phyloP scores from a whole-genome alignment of 73 alveolate genomes.

The Paraurostyla sp. region DNA sequence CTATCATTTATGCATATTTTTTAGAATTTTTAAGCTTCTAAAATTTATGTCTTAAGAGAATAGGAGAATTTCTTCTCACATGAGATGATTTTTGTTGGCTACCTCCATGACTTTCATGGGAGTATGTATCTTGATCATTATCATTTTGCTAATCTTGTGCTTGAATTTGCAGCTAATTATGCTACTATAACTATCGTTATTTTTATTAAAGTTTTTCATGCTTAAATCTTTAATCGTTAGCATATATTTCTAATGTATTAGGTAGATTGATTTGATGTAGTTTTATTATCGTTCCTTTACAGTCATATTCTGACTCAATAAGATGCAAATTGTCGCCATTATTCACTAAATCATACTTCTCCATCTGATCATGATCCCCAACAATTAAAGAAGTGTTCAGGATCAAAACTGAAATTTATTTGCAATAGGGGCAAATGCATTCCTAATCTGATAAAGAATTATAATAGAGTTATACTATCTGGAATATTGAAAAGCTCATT shows the following conservation, averaged over 20 bases:
- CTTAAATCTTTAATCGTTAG: too few species aligned
- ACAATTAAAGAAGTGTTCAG: background rate
- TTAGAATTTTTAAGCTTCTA: background rate
- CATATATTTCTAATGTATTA: background rate
- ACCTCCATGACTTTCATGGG: background rate
- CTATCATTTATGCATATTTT: conserved; percentile 24
- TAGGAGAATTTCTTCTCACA: too few species aligned
- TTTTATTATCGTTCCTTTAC: background rate
- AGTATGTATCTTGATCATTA: background rate
- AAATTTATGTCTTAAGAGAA: conserved; percentile 16
- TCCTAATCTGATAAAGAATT: background rate
- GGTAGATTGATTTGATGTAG: background rate
- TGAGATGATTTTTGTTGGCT: too few species aligned
- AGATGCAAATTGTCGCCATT: conserved; percentile 15
- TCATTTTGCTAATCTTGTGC: too few species aligned
- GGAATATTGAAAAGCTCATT: background rate
- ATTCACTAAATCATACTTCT: background rate
- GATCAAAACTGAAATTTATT: background rate
- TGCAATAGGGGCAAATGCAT: conserved; percentile 9
- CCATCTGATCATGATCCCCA: conserved; percentile 22
- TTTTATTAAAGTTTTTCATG: too few species aligned
- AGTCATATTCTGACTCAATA: conserved; percentile 17
- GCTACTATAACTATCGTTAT: too few species aligned
- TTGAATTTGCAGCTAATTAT: too few species aligned
- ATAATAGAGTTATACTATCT: background rate